Base-by-base conservation (phyloP, 1,284 basidiomycete genomes). In the Xerocomus amazonicus region DNA sequence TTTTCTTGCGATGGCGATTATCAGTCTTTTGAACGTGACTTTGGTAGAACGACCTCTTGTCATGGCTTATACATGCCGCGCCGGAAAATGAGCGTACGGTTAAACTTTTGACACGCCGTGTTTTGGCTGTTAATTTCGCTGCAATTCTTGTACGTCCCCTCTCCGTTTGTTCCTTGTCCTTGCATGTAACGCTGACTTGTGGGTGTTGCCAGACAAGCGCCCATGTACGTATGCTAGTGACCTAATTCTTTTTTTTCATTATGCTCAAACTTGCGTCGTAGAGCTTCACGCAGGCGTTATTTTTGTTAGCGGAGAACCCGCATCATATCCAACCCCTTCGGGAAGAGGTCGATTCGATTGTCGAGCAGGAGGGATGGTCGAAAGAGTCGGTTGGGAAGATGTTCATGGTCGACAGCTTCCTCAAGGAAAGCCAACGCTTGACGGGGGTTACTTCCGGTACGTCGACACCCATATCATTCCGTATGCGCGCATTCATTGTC, bases 391-490 rank as follows among this genome's bases (percentile, higher is more conserved):
- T 78, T 34, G 62, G 57, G 35, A 70, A 69, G 45, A 72, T 78
- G 72, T 51, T 57, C 44, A 74, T 70, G 53, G 45, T 76, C 6
- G 76, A 79, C 58, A 78, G 76, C 53, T 75, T 78, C 57, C 31
- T 78, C 26, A 68, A 67, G 41, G 77, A 78, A 56, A 63, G 68
- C 1, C 65, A 69, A 47, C 65, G 76, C 6, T 35, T 68, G 14
- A 59, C 66, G 34, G 65, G 68, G 1, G 32, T 69, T 6, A 56
- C 53, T 44, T 29, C 54, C 14, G 23, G 71, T 72, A 57, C 31
- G 67, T 62, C 17, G 23, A 6, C 39, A 10, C 14, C 10, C 38
- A 17, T n/a, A 29, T 29, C 9, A 16, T 12, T 14, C 26, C 4
- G 27, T 3, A 29, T 27, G 27, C 12, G 8, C n/a, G 39, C 8